A percentile compares a stretch with the other conserved stretches of the same genome.
Evolutionary conservation across 208 protist species (phyloP).

Genomic region (Leishmania gerbilli): DNA sequence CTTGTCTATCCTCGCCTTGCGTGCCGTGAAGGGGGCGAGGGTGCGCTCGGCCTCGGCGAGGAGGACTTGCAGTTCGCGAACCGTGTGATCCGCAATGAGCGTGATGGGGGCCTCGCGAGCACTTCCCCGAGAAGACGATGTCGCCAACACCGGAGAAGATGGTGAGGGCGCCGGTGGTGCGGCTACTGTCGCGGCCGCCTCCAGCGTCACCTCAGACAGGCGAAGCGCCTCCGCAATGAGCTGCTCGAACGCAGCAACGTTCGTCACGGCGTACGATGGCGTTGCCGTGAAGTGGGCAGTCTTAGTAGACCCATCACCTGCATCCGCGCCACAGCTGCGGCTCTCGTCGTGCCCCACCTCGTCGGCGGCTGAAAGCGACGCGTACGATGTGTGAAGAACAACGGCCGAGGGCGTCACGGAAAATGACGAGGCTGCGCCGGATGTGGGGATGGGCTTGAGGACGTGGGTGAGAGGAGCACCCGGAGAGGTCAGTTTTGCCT

Average conservation of each 20-base stretch:
- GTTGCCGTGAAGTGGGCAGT: neutral
- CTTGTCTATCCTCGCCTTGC: constrained; percentile 44
- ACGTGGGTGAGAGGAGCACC: constrained; percentile 10
- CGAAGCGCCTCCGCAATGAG: constrained; percentile 26
- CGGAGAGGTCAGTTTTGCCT: constrained; percentile 13
- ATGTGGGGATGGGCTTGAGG: neutral
- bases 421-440: neutral
- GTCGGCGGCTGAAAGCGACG: neutral
- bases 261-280: constrained; percentile 25
- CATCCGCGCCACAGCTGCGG: neutral
- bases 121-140: neutral
- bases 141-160: neutral
- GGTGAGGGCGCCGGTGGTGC: neutral
- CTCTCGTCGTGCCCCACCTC: neutral
- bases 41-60: constrained; percentile 36
- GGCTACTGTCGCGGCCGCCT: neutral
- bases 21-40: constrained; percentile 9
- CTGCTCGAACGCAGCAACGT: constrained; percentile 26
- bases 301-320: neutral
- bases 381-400: constrained; percentile 21
- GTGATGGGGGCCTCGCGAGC: neutral
- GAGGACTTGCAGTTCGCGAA: constrained; percentile 34
- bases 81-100: constrained; percentile 31
- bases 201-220: constrained; percentile 5
- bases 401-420: neutral